Conservation (phyloP, 2,329 filamentous ascomycete species). For the Lasiodiplodia sp. region DNA sequence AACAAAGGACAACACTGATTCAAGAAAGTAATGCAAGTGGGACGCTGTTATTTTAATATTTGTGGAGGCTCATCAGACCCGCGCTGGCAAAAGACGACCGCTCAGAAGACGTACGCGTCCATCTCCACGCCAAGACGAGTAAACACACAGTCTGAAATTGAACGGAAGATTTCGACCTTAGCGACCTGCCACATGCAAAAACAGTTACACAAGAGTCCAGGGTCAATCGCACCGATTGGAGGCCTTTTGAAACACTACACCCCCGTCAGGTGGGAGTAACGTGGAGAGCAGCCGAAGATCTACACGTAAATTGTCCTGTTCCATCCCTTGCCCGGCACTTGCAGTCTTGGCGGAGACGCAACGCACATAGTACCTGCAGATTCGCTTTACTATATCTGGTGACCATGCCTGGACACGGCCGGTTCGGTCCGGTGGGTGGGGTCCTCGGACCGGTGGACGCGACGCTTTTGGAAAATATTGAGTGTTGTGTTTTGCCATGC, state of each 20-base stretch:
- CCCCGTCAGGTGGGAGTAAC: neutral
- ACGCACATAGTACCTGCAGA: neutral
- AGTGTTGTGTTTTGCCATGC: neutral
- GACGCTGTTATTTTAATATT: neutral
- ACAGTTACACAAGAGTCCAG: neutral
- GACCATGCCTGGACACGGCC: neutral
- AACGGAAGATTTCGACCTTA: neutral
- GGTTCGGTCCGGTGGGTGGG: neutral
- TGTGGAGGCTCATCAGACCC: neutral
- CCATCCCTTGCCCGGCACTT: neutral
- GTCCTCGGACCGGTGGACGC: slow-evolving; percentile 11
- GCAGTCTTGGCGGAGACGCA: neutral
- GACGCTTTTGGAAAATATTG: neutral
- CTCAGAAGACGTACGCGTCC: slow-evolving; percentile 6
- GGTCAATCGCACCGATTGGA: slow-evolving; percentile 6
- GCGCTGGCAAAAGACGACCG: neutral
- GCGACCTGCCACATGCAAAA: neutral
- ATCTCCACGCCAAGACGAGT: neutral
- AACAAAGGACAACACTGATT: neutral
- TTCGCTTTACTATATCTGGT: neutral
- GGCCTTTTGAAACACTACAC: slow-evolving; percentile 9
- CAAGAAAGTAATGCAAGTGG: no score
- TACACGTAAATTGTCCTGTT: neutral
- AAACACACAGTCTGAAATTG: slow-evolving; percentile 10
- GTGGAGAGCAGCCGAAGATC: slow-evolving; percentile 7